Conservation (phyloP, 2,329 filamentous ascomycete genomes). For the Scorias spongiosa region DNA sequence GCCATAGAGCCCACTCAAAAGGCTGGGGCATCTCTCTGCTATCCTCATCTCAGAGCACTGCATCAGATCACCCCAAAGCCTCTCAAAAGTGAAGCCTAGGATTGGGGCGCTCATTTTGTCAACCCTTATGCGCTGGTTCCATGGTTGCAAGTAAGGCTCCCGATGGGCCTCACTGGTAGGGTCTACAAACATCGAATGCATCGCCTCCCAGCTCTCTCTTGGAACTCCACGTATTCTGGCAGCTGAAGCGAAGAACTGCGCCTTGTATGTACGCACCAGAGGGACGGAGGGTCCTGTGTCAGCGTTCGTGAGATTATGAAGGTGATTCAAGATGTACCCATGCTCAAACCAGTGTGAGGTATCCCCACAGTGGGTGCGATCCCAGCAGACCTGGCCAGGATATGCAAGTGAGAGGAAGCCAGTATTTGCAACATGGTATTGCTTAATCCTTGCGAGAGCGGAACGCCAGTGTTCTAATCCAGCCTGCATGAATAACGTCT, state of each 20-base stretch:
- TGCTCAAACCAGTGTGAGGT: constrained; percentile 25
- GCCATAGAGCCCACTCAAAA: constrained; percentile 9
- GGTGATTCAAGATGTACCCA: no score
- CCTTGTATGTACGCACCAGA: constrained; percentile 26
- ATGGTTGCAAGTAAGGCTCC: no score
- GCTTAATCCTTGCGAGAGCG: constrained; percentile 22
- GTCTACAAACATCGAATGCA: constrained; percentile 14
- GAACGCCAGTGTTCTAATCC: constrained; percentile 25
- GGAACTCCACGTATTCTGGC: constrained; percentile 25
- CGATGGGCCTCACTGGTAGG: constrained; percentile 3
- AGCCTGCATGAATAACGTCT: constrained; percentile 35
- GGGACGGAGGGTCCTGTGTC: constrained; percentile 10
- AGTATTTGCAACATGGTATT: constrained; percentile 27
- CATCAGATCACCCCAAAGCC: constrained; percentile 23
- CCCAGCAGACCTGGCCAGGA: constrained; percentile 21
- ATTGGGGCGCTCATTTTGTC: constrained; percentile 16
- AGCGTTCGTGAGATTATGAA: constrained; percentile 3
- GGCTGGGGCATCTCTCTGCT: constrained; percentile 10
- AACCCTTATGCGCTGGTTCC: constrained; percentile 9
- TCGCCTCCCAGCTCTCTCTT: constrained; percentile 20
- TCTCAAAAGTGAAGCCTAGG: constrained; percentile 23
- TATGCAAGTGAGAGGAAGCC: constrained; percentile 32
- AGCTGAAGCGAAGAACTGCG: constrained; percentile 33
- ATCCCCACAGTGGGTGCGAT: constrained; percentile 26
- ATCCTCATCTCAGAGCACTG: constrained; percentile 16